phyloP scores from a whole-genome alignment of 768 basidiomycete species.

The Termitomyces sp. region DNA sequence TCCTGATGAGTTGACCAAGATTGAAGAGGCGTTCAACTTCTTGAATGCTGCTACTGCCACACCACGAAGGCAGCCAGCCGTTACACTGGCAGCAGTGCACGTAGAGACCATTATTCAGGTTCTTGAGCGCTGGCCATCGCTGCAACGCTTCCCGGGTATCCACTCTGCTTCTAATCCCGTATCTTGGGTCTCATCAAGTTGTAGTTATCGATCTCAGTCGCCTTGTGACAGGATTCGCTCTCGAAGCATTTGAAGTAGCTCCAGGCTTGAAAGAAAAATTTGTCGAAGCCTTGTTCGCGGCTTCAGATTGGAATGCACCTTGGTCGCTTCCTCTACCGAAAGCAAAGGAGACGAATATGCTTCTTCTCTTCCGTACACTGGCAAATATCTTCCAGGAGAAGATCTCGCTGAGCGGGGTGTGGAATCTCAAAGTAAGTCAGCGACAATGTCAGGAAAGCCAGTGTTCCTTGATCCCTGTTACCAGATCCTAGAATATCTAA shows the following conservation, averaged over 20 bases:
- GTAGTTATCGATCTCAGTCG: constrained; percentile 85
- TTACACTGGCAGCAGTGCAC: constrained; percentile 39
- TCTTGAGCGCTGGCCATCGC: constrained; percentile 68
- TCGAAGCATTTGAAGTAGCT: constrained; percentile 39
- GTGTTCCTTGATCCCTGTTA: neutral
- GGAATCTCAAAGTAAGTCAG: constrained; percentile 46
- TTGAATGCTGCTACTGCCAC: constrained; percentile 45
- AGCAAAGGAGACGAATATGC: constrained; percentile 76
- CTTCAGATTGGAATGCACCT: constrained; percentile 58
- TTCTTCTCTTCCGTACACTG: constrained; percentile 73
- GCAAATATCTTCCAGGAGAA: constrained; percentile 74
- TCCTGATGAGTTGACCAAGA: constrained; percentile 48
- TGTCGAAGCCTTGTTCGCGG: constrained; percentile 58
- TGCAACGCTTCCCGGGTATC: constrained; percentile 60
- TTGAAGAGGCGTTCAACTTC: constrained; percentile 62
- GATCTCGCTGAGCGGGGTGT: constrained; percentile 35
- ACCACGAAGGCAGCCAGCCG: constrained; percentile 24
- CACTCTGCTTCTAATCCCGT: neutral
- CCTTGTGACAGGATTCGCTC: constrained; percentile 61
- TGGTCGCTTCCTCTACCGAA: constrained; percentile 59
- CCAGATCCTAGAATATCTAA: constrained; percentile 55
- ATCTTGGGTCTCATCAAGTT: neutral
- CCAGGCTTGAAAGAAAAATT: constrained; percentile 43
- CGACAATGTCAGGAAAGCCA: neutral
- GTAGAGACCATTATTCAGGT: constrained; percentile 59